Evolutionary conservation across 2,329 filamentous ascomycete genomes (phyloP).

Genomic region (Ramularia endophylla): DNA sequence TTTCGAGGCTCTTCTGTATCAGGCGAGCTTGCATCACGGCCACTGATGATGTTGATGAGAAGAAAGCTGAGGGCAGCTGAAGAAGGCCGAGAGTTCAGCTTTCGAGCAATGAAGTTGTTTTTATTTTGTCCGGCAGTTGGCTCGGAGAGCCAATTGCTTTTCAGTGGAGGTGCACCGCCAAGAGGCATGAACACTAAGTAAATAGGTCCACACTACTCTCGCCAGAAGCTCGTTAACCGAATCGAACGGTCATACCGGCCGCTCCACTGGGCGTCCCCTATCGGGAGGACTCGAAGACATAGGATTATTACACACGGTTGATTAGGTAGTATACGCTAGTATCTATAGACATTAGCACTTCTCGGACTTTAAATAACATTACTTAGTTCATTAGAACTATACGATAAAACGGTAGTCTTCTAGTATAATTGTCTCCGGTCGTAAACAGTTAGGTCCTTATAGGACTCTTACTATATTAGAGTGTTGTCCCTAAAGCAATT

Average conservation of each 20-base stretch:
- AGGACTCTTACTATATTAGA: background rate
- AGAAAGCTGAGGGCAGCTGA: too few species aligned
- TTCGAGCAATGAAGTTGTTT: conserved; percentile 2
- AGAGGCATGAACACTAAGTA: too few species aligned
- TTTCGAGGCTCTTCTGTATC: too few species aligned
- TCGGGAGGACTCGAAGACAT: background rate
- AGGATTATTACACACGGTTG: background rate
- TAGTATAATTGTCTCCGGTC: background rate
- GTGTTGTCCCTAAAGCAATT: background rate
- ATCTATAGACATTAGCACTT: background rate
- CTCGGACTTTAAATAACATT: background rate
- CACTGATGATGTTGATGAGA: too few species aligned
- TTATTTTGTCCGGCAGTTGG: background rate
- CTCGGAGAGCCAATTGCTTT: background rate
- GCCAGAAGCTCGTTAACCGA: conserved; percentile 1
- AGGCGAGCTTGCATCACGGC: too few species aligned
- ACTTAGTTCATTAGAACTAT: background rate
- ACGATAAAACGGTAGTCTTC: background rate
- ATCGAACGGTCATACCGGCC: conserved; percentile 1
- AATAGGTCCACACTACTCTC: too few species aligned
- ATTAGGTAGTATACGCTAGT: background rate
- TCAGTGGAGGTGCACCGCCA: background rate
- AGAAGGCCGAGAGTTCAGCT: too few species aligned
- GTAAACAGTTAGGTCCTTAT: background rate
- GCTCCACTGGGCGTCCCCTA: background rate